phyloP scores from a whole-genome alignment of 108 stramenopile species.

The Schizochytrium sp. region DNA sequence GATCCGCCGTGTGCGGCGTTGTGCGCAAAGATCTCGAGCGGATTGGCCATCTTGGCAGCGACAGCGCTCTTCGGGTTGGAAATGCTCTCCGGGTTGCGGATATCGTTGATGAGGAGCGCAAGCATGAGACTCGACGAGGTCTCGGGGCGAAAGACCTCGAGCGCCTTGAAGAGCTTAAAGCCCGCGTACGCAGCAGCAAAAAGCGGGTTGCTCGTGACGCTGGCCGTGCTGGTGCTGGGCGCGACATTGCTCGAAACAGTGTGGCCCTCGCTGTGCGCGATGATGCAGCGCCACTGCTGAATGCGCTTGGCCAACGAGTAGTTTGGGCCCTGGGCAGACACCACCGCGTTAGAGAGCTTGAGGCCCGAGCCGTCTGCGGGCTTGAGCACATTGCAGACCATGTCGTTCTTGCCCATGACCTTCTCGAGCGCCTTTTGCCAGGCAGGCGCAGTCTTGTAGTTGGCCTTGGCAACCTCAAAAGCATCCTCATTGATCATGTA shows the following conservation, averaged over 20 bases:
- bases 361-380: constrained; percentile 21
- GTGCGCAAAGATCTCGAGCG: constrained; percentile 85
- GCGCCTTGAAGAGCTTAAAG: constrained; percentile 87
- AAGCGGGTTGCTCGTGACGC: constrained; percentile 80
- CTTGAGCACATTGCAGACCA: constrained; percentile 55
- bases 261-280: constrained; percentile 74
- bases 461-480: constrained; percentile 60
- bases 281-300: constrained; percentile 94
- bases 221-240: constrained; percentile 86
- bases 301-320: constrained; percentile 91
- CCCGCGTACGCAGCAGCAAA: constrained; percentile 98
- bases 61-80: constrained; percentile 55
- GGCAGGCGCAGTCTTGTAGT: constrained; percentile 42
- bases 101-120: constrained; percentile 80
- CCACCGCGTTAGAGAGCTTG: constrained; percentile 72
- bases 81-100: constrained; percentile 61
- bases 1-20: constrained; percentile 87
- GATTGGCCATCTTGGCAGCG: constrained; percentile 64
- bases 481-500: constrained; percentile 84
- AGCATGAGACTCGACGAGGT: constrained; percentile 93
- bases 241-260: constrained; percentile 90
- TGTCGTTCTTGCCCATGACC: constrained; percentile 40
- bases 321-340: constrained; percentile 93
- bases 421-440: constrained; percentile 19
- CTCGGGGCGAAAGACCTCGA: constrained; percentile 91